Evolutionary conservation across 2,329 filamentous ascomycete genomes (phyloP).

Genomic region (Colletotrichum liriopes): DNA sequence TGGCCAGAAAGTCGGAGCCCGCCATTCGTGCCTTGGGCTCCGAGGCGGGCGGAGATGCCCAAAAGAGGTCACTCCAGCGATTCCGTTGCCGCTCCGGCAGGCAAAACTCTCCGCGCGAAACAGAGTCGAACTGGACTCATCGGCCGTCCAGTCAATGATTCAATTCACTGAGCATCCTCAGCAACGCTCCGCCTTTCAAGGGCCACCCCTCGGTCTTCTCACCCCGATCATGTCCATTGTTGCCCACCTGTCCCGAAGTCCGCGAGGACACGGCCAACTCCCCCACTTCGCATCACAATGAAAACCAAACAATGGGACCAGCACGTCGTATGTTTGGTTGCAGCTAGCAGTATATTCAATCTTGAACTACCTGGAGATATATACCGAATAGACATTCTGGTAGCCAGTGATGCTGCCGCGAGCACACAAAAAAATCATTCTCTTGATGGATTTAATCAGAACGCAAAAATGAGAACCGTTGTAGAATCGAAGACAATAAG

Average conservation of each 20-base stretch:
- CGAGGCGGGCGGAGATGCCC: constrained; percentile 42
- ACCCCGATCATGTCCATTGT: constrained; percentile 1
- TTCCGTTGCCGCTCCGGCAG: constrained; percentile 32
- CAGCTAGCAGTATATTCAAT: constrained; percentile 37
- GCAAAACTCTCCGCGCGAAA: background rate
- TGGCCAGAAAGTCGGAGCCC: constrained; percentile 26
- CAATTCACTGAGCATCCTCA: background rate
- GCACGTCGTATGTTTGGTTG: background rate
- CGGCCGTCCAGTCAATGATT: background rate
- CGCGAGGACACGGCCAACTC: background rate
- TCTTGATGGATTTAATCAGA: constrained; percentile 22
- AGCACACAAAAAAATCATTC: constrained; percentile 22
- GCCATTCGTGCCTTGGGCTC: background rate
- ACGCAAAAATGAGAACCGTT: constrained; percentile 30
- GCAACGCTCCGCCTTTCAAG: background rate
- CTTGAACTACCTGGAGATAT: constrained; percentile 29
- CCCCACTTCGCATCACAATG: background rate
- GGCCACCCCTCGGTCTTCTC: background rate
- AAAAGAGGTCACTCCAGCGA: constrained; percentile 30
- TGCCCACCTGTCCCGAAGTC: background rate
- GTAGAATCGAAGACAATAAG: constrained; percentile 40
- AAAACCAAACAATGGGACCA: background rate
- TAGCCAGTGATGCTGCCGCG: constrained; percentile 19
- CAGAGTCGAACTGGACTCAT: background rate
- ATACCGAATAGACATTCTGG: constrained; percentile 26